A percentile compares a stretch with the other conserved stretches of the same genome.
Conservation (phyloP, 2,329 filamentous ascomycete genomes). For the Colletotrichum liaoningense region DNA sequence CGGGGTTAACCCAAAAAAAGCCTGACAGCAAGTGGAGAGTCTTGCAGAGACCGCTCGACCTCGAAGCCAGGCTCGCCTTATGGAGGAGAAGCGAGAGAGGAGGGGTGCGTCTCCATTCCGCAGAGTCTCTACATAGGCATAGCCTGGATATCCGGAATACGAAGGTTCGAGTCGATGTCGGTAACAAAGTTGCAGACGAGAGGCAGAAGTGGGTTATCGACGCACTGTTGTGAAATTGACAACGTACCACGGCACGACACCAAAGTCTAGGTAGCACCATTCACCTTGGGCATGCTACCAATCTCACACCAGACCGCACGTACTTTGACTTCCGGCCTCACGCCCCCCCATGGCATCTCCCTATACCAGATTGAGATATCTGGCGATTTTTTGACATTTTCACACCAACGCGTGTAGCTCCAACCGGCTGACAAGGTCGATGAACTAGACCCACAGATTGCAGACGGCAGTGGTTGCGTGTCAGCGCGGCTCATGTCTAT, state of each 20-base stretch:
- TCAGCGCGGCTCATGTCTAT: conserved; percentile 10
- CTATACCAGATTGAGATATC: background rate
- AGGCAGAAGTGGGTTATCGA: conserved; percentile 3
- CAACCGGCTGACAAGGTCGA: background rate
- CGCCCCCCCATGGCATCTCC: background rate
- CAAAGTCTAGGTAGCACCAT: background rate
- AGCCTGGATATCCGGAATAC: conserved; percentile 15
- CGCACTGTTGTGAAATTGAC: conserved; percentile 2
- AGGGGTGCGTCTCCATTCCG: conserved; percentile 20
- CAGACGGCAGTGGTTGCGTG: conserved; percentile 11
- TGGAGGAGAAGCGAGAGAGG: conserved; percentile 12
- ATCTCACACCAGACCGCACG: background rate
- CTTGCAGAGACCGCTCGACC: conserved; percentile 4
- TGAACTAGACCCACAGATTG: background rate
- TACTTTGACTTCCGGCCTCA: background rate
- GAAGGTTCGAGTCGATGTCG: conserved; percentile 17
- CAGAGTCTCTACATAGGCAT: conserved; percentile 4
- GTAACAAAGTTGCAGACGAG: background rate
- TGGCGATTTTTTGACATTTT: background rate
- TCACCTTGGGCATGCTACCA: background rate
- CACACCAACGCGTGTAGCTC: background rate
- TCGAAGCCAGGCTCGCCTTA: conserved; percentile 16
- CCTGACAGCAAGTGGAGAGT: conserved; percentile 20
- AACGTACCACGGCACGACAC: background rate
- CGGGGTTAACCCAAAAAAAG: background rate